Conservation (phyloP, 139 green algal species). For the Chlorella sp. region DNA sequence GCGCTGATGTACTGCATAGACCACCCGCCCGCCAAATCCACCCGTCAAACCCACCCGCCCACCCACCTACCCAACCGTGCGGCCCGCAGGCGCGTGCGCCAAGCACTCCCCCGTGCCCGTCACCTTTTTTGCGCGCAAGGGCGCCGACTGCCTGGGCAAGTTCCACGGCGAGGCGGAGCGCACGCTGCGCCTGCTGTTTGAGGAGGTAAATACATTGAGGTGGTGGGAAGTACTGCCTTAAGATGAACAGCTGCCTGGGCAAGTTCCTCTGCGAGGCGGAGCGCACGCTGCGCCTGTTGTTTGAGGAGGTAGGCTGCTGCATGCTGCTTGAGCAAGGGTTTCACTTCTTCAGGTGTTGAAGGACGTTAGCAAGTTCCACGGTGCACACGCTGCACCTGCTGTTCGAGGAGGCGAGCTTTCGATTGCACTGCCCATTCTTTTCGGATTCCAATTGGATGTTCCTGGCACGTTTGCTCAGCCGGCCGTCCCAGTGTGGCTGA, state of each 20-base stretch:
- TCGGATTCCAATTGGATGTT: no score
- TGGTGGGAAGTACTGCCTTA: not conserved
- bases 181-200: slow-evolving; percentile 85
- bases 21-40: no score
- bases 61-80: not conserved
- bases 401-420: no score
- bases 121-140: slow-evolving; percentile 83
- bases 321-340: not conserved
- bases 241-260: slow-evolving; percentile 72
- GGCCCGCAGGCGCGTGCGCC: slow-evolving; percentile 53
- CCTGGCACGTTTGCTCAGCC: no score
- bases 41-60: not conserved
- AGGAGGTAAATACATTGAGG: slow-evolving; percentile 60
- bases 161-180: slow-evolving; percentile 89
- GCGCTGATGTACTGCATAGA: no score
- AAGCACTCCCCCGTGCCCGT: slow-evolving; percentile 55
- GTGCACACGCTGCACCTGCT: no score
- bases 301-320: slow-evolving; percentile 68
- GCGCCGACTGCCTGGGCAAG: slow-evolving; percentile 92
- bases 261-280: slow-evolving; percentile 93
- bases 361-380: no score
- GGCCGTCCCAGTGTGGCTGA: no score
- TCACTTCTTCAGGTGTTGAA: no score
- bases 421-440: no score
- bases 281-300: slow-evolving; percentile 83